phyloP scores from a whole-genome alignment of 2,329 filamentous ascomycete species.

The Cercospora citrullina region DNA sequence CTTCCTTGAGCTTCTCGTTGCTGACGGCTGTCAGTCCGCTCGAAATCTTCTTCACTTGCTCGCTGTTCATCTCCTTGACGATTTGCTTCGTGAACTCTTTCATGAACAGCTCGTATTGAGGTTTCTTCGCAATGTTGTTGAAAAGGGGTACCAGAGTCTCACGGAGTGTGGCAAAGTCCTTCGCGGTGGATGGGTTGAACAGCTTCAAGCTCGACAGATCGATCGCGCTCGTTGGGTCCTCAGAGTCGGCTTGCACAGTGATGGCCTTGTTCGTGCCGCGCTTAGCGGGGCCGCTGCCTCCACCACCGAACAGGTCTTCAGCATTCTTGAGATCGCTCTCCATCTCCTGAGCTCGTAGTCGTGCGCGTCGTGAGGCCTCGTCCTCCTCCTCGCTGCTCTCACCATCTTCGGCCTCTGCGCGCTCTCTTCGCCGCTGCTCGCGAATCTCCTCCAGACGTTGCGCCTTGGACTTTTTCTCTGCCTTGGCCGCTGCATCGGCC shows the following conservation, averaged over 20 bases:
- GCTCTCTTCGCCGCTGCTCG: constrained; percentile 57
- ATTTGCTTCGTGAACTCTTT: constrained; percentile 89
- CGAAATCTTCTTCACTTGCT: constrained; percentile 95
- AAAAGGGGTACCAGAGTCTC: constrained; percentile 79
- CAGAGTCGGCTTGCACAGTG: constrained; percentile 63
- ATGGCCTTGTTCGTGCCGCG: constrained; percentile 64
- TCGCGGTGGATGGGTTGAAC: constrained; percentile 86
- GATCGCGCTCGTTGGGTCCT: constrained; percentile 74
- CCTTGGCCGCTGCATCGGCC: constrained; percentile 82
- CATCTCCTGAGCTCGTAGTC: constrained; percentile 77
- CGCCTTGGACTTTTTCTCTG: constrained; percentile 85
- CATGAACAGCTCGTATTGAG: constrained; percentile 85
- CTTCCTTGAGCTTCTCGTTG: constrained; percentile 98
- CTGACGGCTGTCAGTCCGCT: constrained; percentile 83
- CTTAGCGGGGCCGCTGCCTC: constrained; percentile 70
- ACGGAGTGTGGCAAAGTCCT: constrained; percentile 78
- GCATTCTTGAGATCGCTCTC: constrained; percentile 87
- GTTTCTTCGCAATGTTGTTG: constrained; percentile 74
- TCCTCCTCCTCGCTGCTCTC: constrained; percentile 66
- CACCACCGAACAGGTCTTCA: constrained; percentile 81
- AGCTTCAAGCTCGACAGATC: constrained; percentile 78
- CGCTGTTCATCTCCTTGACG: constrained; percentile 80
- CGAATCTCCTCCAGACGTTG: constrained; percentile 82
- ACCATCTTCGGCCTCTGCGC: constrained; percentile 57
- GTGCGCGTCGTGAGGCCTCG: constrained; percentile 69